Evolutionary conservation across 2,329 filamentous ascomycete species (phyloP), one percentile per base, ranked within the genome.

Genomic region (Magnaporthiopsis incrustans): DNA sequence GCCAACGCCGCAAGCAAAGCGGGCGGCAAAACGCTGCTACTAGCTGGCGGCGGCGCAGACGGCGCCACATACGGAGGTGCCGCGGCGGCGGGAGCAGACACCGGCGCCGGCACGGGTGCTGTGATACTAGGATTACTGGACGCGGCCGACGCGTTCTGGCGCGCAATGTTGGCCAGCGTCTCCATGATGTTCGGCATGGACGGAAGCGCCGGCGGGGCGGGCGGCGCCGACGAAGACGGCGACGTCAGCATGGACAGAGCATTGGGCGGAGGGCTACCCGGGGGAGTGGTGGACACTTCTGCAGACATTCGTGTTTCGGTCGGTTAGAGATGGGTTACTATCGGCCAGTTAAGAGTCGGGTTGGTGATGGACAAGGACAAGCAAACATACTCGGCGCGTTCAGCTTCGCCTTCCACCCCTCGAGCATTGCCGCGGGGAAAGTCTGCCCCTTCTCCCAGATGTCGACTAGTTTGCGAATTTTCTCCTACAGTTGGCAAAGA

Each of bases 371-470:
- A 53, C 22, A 53, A 53, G n/a, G 22, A 53, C 22, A 53, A 53
- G 44, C 44, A 53, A 27, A 61, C 60, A 50, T 61, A 61, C 60
- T 61, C 61, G 84, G 79, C 66, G 85, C 82, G 67, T 82, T 88
- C 71, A 96, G 76, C 76, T 91, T 93, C 73, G 91, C 84, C 78
- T 92, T 94, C 82, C 96, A 96, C 53, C 85, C 86, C 67, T 82
- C 82, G 70, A 99, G 85, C 86, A 97, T 89, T 63, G 87, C 77
- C 57, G 83, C 75, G 32, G 95, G 92, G 76, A 99, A 98, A 27
- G 93, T 98, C 74, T 90, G 89, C 68, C 91, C 92, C 73, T 95
- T 95, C 75, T 97, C 93, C 95, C 95, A 99, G 70, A 99, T 99
- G 74, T 97, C 93, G 78, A 98, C 82, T 70, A 99, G 85, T 76